These are phyloP conservation scores for Aspergillus thermomutatus DNA, from an alignment of 2,329 filamentous ascomycete genomes.

Conservation along the genomic window DNA sequence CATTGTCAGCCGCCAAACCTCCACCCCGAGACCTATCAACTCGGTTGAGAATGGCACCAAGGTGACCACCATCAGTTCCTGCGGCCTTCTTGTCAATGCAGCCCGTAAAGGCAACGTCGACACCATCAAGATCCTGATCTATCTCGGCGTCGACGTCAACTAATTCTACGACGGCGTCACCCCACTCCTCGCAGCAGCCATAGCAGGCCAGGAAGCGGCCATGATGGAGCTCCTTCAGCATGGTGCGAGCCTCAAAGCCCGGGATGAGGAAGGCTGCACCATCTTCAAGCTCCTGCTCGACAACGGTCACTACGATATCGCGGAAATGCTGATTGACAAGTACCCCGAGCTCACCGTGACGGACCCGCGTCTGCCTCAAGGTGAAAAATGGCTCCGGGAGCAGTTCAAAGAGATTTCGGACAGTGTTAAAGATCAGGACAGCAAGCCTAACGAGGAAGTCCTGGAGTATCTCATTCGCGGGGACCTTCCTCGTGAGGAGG, in stretches of 20 bases:
- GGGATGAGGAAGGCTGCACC: constrained; percentile 5
- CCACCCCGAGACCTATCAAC: no score
- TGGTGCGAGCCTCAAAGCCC: not conserved
- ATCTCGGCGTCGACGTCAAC: no score
- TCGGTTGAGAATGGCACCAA: no score
- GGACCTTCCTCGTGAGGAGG: not conserved
- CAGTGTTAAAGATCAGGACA: not conserved
- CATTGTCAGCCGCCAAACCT: no score
- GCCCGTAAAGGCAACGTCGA: no score
- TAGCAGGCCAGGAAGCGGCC: not conserved
- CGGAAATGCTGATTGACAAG: not conserved
- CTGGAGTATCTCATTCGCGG: constrained; percentile 1
- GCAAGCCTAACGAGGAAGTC: constrained; percentile 3
- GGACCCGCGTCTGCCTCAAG: constrained; percentile 4
- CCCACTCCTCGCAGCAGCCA: constrained; percentile 4
- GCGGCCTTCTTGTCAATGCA: no score
- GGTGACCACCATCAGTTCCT: no score
- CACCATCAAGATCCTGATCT: no score
- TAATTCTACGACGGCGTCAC: not conserved
- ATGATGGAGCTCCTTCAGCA: not conserved
- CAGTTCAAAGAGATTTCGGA: constrained; percentile 2
- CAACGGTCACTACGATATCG: not conserved
- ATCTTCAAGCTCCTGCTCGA: constrained; percentile 6
- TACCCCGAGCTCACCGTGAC: constrained; percentile 1
- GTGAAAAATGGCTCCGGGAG: constrained; percentile 1